These are phyloP conservation scores for Cryphonectria carpinicola DNA, from an alignment of 2,329 filamentous ascomycete genomes.

Conservation along the genomic window DNA sequence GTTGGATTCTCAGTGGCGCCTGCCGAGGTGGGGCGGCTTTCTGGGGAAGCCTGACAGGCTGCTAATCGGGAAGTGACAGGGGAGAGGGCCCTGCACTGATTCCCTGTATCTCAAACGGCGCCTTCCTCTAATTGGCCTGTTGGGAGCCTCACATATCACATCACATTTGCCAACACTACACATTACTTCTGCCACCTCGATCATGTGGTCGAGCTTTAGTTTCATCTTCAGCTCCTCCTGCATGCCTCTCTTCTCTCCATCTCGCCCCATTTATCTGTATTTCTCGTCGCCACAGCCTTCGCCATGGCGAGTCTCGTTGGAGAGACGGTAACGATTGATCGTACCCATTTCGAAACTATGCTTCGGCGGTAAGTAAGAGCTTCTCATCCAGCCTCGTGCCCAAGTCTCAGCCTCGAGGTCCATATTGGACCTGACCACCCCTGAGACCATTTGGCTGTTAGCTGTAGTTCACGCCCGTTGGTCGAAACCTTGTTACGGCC, in stretches of 20 bases:
- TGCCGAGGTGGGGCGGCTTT: background rate
- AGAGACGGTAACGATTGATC: constrained; percentile 59
- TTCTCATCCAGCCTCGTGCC: constrained; percentile 1
- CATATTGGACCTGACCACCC: background rate
- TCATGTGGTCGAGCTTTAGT: background rate
- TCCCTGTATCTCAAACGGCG: background rate
- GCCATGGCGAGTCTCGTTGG: constrained; percentile 20
- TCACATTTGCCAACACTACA: constrained; percentile 1
- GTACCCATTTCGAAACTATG: constrained; percentile 63
- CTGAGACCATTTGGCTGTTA: background rate
- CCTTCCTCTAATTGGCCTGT: constrained; percentile 13
- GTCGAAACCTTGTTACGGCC: background rate
- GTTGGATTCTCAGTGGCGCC: background rate
- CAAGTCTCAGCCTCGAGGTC: constrained; percentile 14
- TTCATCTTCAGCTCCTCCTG: background rate
- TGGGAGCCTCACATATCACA: constrained; percentile 8
- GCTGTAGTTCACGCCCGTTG: background rate
- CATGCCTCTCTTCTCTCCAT: background rate
- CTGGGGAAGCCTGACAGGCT: background rate
- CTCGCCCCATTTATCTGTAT: background rate
- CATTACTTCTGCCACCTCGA: background rate
- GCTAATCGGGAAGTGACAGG: background rate
- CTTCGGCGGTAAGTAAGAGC: constrained; percentile 58
- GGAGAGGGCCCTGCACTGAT: background rate
- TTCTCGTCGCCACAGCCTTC: constrained; percentile 9